Base-by-base conservation (phyloP, 202 grass and related monocot species). In the Musa balbisiana region DNA sequence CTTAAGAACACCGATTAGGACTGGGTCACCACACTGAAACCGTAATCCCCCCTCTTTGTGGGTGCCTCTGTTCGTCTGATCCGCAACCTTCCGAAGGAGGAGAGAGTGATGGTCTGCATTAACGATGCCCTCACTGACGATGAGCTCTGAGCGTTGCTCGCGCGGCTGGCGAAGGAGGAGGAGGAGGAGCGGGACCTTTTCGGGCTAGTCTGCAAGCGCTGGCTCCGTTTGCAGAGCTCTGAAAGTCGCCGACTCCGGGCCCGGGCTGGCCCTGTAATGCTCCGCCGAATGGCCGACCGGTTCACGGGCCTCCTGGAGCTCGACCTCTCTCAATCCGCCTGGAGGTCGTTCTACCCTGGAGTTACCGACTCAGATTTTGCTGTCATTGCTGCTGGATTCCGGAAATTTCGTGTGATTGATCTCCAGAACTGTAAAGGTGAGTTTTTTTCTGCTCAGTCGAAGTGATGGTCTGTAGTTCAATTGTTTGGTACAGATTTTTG, bases 341-440 rank as follows among this genome's bases (percentile, higher is more conserved):
- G 84, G 22, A 83, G 94, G 67, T 89, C 94, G n/a, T 98, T 98
- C 87, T 89, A 86, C 79, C 88, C 94, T 0, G 94, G 88, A 8
- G 90, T 98, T 72, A 88, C 83, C 73, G 81, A 98, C 71, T 71
- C 79, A 23, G 94, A 98, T 80, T 83, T 98, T 2, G 71, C 74
- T 69, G 86, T 88, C 71, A 85, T 98, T 62, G 85, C 79, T 25
- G 49, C 51, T 8, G 77, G 79, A 8, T 87, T 98, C 82, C 83
- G 73, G 52, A 76, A 74, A 59, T 76, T 98, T 74, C 86, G 83
- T 10, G 67, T 89, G 58, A 88, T 98, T 26, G 68, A 81, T n/a
- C 79, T 98, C 51, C 82, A 83, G 56, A 87, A 98, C 76, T 98
- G 90, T 84, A 91, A 89, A 98, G 88, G 94, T 91, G 74, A n/a